Conservation (phyloP, 129 eudicot species). For the Pulicaria dysenterica region DNA sequence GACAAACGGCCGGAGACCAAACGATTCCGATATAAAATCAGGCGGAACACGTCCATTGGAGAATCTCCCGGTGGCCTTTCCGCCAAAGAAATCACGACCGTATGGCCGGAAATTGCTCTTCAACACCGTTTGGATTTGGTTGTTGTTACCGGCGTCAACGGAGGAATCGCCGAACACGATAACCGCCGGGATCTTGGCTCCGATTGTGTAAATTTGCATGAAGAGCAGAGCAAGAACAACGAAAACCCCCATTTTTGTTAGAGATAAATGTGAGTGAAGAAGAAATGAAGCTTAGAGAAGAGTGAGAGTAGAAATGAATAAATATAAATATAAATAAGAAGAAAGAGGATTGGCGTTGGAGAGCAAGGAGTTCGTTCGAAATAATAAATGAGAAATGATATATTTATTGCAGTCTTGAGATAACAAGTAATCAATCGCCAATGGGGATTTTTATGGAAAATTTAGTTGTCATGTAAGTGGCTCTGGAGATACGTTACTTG, state of each 20-base stretch:
- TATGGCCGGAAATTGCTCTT: conserved; percentile 80
- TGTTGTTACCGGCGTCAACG: conserved; percentile 83
- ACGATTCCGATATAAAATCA: conserved; percentile 70
- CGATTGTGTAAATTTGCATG: conserved; percentile 29
- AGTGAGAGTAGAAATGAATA: conserved; percentile 27
- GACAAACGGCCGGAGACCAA: conserved; percentile 58
- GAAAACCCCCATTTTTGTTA: conserved; percentile 9
- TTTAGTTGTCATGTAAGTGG: background rate
- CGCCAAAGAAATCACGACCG: conserved; percentile 74
- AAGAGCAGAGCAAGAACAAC: conserved; percentile 18
- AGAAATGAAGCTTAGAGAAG: conserved; percentile 12
- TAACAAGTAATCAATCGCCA: conserved; percentile 25
- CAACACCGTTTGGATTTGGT: conserved; percentile 58
- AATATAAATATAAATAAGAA: conserved; percentile 24
- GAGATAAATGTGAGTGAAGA: background rate
- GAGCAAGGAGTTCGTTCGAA: conserved; percentile 31
- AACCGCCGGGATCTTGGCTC: conserved; percentile 61
- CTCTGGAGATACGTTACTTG: background rate
- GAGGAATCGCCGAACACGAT: conserved; percentile 88
- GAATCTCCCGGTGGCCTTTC: conserved; percentile 77
- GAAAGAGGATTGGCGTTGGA: conserved; percentile 34
- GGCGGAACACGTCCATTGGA: conserved; percentile 76
- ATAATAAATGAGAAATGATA: conserved; percentile 28
- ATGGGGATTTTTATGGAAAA: conserved; percentile 5
- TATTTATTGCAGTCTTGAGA: conserved; percentile 17